Evolutionary conservation across 495 filamentous ascomycete species (phyloP), one percentile per base, ranked within the genome.

Genomic region (Podospora pseudoanserina): DNA sequence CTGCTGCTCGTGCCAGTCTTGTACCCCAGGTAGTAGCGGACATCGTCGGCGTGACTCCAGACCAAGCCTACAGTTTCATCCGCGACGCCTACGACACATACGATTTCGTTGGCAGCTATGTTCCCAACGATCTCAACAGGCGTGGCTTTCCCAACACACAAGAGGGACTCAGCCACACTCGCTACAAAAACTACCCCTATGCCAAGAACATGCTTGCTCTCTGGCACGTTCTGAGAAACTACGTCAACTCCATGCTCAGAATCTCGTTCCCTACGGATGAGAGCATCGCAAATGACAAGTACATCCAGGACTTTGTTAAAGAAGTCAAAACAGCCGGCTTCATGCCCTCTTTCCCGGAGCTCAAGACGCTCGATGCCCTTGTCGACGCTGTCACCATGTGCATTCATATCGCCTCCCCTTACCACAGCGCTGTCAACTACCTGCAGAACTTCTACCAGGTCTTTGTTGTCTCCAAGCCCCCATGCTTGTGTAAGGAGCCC

Each of bases 291-390:
- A 63, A 64, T 0, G 79, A 82, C 65, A 16, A 60, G 1, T 64
- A 70, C 68, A 75, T 84, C 70, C 67, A 76, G 30, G 58, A 63
- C 55, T 84, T 81, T 82, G 77, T 64, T 26, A 55, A 65, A 0
- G 82, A 84, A 66, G 68, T 82, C 61, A 72, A 72, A 54, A 70
- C 67, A 11, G 67, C 65, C 5, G 82, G 66, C 6, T 66, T 69
- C 59, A 72, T 84, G 66, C 68, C 71, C 4, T 72, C 69, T 26
- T 84, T 97, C 63, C 88, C 89, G 27, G 85, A 85, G 7, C 84
- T 94, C 74, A 94, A 94, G 70, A 81, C 96, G 28, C 89, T 92
- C 11, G 89, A 91, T 61, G 90, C 91, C 68, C 87, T 97, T 1
- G 88, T 90, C n/a, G 91, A 96, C 73, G 88, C 88, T 9, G 92